These are phyloP conservation scores for Thermochaetoides thermophila DNA, from an alignment of 495 filamentous ascomycete genomes.

Conservation along the genomic window DNA sequence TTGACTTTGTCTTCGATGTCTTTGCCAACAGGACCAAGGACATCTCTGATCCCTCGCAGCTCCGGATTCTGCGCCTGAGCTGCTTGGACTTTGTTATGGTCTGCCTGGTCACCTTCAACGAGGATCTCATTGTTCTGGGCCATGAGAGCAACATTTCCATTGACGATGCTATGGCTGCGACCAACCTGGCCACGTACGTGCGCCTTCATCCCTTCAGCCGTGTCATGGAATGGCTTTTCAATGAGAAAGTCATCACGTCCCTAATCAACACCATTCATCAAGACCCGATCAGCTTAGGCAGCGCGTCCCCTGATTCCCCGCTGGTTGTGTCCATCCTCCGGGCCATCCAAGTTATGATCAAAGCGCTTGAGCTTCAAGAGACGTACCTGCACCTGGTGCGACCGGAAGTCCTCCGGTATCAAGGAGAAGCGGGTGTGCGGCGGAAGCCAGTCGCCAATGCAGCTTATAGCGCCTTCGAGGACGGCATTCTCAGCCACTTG, in stretches of 20 bases:
- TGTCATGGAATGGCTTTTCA: conserved; percentile 95
- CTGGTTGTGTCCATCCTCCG: conserved; percentile 57
- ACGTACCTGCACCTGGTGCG: conserved; percentile 82
- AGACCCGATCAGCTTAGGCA: conserved; percentile 49
- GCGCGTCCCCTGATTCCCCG: conserved; percentile 53
- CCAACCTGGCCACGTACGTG: conserved; percentile 59
- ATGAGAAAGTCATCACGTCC: conserved; percentile 67
- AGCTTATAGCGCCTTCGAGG: conserved; percentile 73
- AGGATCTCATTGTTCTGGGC: conserved; percentile 70
- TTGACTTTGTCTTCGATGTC: conserved; percentile 72
- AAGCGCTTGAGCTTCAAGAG: conserved; percentile 70
- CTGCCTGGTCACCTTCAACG: conserved; percentile 76
- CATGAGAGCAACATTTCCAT: conserved; percentile 57
- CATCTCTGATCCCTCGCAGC: conserved; percentile 43
- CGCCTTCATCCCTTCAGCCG: conserved; percentile 80
- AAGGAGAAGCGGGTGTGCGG: conserved; percentile 15
- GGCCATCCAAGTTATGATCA: conserved; percentile 64
- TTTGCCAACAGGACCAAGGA: conserved; percentile 49
- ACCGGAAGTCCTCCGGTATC: conserved; percentile 42
- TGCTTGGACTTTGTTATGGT: conserved; percentile 65
- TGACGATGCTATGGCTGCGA: conserved; percentile 55
- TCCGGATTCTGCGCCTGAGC: conserved; percentile 53
- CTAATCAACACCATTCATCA: conserved; percentile 65
- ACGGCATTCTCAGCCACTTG: conserved; percentile 71
- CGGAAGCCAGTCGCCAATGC: conserved; percentile 46